These are phyloP conservation scores for Trametes cubensis DNA, from an alignment of 768 basidiomycete species.

Conservation along the genomic window DNA sequence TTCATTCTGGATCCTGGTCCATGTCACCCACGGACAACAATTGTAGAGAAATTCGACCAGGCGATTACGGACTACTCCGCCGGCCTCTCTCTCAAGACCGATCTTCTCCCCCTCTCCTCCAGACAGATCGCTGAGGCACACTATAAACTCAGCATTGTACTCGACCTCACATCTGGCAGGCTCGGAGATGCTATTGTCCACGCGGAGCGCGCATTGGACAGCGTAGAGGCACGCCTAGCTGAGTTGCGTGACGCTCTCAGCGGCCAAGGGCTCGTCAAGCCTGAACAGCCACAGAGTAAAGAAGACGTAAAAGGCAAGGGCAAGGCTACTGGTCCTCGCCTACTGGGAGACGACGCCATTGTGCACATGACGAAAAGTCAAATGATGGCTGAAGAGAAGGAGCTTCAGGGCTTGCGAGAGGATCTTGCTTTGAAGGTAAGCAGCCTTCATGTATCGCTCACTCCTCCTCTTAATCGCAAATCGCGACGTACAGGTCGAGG, in stretches of 20 bases:
- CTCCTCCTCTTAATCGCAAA: not conserved
- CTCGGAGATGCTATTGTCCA: slow-evolving; percentile 82
- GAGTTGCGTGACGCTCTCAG: slow-evolving; percentile 54
- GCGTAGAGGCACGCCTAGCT: slow-evolving; percentile 69
- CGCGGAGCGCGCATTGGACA: slow-evolving; percentile 77
- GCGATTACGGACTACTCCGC: slow-evolving; percentile 86
- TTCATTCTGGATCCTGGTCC: not conserved
- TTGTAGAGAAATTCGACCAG: slow-evolving; percentile 91
- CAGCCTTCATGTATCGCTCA: not conserved
- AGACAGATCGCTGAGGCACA: slow-evolving; percentile 93
- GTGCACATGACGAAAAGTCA: slow-evolving; percentile 72
- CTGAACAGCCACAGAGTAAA: slow-evolving; percentile 29
- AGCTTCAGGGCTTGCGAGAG: slow-evolving; percentile 70
- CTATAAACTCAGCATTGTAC: slow-evolving; percentile 91
- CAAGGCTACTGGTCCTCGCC: slow-evolving; percentile 49
- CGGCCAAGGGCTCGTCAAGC: slow-evolving; percentile 42
- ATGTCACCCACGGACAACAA: slow-evolving; percentile 2
- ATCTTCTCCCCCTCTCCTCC: slow-evolving; percentile 81
- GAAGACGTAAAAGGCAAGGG: slow-evolving; percentile 71
- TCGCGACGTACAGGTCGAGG: slow-evolving; percentile 69
- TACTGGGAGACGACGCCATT: slow-evolving; percentile 57
- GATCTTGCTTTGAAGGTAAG: slow-evolving; percentile 82
- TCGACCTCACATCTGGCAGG: slow-evolving; percentile 86
- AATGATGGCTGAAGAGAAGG: slow-evolving; percentile 78
- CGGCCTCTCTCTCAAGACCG: slow-evolving; percentile 71